These are phyloP conservation scores for Didymella sp. DNA, from an alignment of 2,329 filamentous ascomycete species.

Conservation along the genomic window DNA sequence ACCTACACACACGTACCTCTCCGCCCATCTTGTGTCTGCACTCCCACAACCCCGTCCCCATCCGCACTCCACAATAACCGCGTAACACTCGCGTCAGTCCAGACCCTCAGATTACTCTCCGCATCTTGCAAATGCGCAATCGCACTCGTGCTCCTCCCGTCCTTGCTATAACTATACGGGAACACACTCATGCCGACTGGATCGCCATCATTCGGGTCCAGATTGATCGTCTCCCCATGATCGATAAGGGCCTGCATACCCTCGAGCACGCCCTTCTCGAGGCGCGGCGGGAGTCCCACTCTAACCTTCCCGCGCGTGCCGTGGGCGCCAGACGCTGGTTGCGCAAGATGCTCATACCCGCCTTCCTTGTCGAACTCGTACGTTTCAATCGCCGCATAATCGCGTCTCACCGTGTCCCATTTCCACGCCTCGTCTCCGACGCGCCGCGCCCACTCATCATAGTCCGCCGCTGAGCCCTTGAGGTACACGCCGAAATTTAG, in stretches of 20 bases:
- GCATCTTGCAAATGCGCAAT: slow-evolving; percentile 47
- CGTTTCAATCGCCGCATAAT: slow-evolving; percentile 62
- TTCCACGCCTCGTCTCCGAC: slow-evolving; percentile 63
- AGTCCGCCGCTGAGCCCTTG: slow-evolving; percentile 65
- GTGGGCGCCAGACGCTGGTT: slow-evolving; percentile 56
- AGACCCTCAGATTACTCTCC: slow-evolving; percentile 61
- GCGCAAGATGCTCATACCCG: slow-evolving; percentile 56
- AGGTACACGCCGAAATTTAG: slow-evolving; percentile 54
- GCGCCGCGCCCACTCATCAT: slow-evolving; percentile 65
- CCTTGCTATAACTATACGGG: slow-evolving; percentile 48
- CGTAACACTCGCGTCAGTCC: slow-evolving; percentile 58
- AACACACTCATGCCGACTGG: slow-evolving; percentile 41
- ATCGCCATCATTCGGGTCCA: slow-evolving; percentile 59
- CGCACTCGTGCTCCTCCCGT: slow-evolving; percentile 46
- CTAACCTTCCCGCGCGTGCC: slow-evolving; percentile 48
- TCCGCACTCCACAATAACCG: slow-evolving; percentile 31
- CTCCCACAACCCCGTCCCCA: slow-evolving; percentile 38
- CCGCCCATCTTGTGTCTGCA: slow-evolving; percentile 38
- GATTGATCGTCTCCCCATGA: slow-evolving; percentile 61
- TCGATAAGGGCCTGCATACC: slow-evolving; percentile 63
- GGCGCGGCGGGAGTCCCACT: slow-evolving; percentile 56
- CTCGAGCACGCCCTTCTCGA: slow-evolving; percentile 64
- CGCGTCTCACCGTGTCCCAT: slow-evolving; percentile 61
- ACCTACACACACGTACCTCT: slow-evolving; percentile 34
- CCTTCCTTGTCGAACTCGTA: slow-evolving; percentile 53